Conservation (phyloP, 148 eudicot genomes). For the Fagopyrum homotropicum region DNA sequence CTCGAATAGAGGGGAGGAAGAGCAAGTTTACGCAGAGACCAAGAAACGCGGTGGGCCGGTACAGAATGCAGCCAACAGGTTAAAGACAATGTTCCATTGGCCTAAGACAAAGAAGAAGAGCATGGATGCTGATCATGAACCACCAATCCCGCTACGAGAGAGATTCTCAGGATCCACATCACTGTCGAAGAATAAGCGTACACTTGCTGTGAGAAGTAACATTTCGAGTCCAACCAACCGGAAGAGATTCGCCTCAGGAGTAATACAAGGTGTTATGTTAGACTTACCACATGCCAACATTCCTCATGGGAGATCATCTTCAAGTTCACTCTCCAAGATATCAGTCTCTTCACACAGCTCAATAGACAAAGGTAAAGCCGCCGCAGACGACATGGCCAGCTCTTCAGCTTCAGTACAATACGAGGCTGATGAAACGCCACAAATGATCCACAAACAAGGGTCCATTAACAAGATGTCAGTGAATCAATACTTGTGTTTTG, state of each 20-base stretch:
- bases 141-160: constrained; percentile 57
- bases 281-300: constrained; percentile 36
- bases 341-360: constrained; percentile 48
- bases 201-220: constrained; percentile 72
- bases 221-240: constrained; percentile 71
- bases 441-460: constrained; percentile 24
- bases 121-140: constrained; percentile 13
- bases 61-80: constrained; percentile 36
- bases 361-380: constrained; percentile 40
- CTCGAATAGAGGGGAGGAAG: constrained; percentile 21
- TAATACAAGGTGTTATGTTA: constrained; percentile 20
- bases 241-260: constrained; percentile 68
- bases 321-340: constrained; percentile 54
- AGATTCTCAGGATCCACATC: constrained; percentile 46
- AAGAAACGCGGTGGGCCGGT: constrained; percentile 31
- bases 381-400: not conserved
- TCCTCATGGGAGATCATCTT: constrained; percentile 36
- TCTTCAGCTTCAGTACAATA: not conserved
- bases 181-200: constrained; percentile 53
- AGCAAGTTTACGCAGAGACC: constrained; percentile 6
- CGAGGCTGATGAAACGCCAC: constrained; percentile 26
- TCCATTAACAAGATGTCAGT: constrained; percentile 15
- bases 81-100: constrained; percentile 70
- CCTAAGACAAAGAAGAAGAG: constrained; percentile 38
- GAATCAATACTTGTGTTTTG: constrained; percentile 46